Percentiles rank a stretch among this genome's conserved stretches.
Evolutionary conservation across 2,329 filamentous ascomycete genomes (phyloP).

Genomic region (Diaporthe ampelina): DNA sequence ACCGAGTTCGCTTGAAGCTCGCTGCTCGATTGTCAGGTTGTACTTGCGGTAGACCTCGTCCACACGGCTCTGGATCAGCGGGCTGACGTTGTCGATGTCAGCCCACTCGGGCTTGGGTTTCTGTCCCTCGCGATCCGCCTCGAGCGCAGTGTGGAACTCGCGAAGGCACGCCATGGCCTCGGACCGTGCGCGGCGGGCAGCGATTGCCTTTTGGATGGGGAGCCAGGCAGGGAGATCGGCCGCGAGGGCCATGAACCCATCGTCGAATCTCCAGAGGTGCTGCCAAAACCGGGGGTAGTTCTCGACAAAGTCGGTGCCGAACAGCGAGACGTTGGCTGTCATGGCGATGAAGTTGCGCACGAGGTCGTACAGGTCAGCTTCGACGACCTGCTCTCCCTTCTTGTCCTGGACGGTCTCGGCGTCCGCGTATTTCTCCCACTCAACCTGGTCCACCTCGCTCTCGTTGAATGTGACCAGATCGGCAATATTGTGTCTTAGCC

Average conservation of each 20-base stretch:
- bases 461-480: slow-evolving; percentile 57
- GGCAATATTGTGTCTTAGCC: slow-evolving; percentile 49
- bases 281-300: slow-evolving; percentile 56
- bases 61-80: slow-evolving; percentile 50
- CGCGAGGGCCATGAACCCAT: slow-evolving; percentile 51
- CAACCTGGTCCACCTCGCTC: slow-evolving; percentile 54
- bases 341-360: slow-evolving; percentile 54
- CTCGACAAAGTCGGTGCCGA: slow-evolving; percentile 58
- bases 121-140: slow-evolving; percentile 50
- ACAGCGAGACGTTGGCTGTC: slow-evolving; percentile 52
- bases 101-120: slow-evolving; percentile 54
- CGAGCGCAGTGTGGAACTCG: slow-evolving; percentile 54
- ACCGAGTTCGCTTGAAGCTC: slow-evolving; percentile 53
- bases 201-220: slow-evolving; percentile 51
- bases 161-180: slow-evolving; percentile 48
- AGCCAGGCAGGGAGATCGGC: slow-evolving; percentile 51
- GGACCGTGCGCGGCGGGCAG: slow-evolving; percentile 49
- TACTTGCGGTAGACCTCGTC: slow-evolving; percentile 43
- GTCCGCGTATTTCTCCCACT: slow-evolving; percentile 55
- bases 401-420: slow-evolving; percentile 50
- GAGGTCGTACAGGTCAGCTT: slow-evolving; percentile 52
- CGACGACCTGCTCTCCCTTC: slow-evolving; percentile 48
- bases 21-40: slow-evolving; percentile 49
- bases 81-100: slow-evolving; percentile 54
- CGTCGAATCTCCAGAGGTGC: slow-evolving; percentile 55